Evolutionary conservation across 441 rosid genomes (phyloP), one percentile per base, ranked within the genome.

Genomic region (Kokia cookei): DNA sequence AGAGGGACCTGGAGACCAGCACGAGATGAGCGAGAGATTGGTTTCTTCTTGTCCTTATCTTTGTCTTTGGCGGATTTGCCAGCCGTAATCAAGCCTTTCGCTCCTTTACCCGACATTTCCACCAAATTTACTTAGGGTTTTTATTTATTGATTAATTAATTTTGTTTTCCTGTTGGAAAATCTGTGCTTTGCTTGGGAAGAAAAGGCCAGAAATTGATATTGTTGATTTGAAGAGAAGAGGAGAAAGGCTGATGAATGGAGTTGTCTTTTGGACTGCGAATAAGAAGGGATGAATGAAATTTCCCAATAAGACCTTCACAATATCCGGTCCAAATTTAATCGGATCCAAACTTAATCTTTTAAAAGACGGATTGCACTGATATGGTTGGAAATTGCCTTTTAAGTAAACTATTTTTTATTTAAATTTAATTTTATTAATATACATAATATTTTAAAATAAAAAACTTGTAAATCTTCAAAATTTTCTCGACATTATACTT

Each of bases 81-180:
- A 15, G 71, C 71, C 57, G 90, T 91, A 32, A 87, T 87, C 90
- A 94, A 82, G 1, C 98, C 97, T 61, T 94, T 94, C 0, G 98
- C 98, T 71, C 98, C 98, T 81, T 94, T 94, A 26, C 98, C 98
- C 29, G 98, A 89, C 98, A 94, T 94, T 83, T 84, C 81, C 76
- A 83, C 79, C 75, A 3, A 73, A 73, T 74, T 62, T 63, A 27
- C 3, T 12, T 26, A 48, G 68, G 50, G 54, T 17, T 78, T 68
- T 58, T 51, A 24, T 57, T 24, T 57, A 22, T 55, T 40, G 43
- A 40, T 7, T 40, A 40, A 7, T 40, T 54, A 54, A 7, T 54
- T 55, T 22, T 9, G 60, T 55, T 57, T 57, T 11, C 35, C 43
- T 58, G 72, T 47, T 7, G n/a, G 43, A 11, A 57, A 24, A 57